These are phyloP conservation scores for Capronia americana DNA, from an alignment of 2,329 filamentous ascomycete species.

Conservation along the genomic window DNA sequence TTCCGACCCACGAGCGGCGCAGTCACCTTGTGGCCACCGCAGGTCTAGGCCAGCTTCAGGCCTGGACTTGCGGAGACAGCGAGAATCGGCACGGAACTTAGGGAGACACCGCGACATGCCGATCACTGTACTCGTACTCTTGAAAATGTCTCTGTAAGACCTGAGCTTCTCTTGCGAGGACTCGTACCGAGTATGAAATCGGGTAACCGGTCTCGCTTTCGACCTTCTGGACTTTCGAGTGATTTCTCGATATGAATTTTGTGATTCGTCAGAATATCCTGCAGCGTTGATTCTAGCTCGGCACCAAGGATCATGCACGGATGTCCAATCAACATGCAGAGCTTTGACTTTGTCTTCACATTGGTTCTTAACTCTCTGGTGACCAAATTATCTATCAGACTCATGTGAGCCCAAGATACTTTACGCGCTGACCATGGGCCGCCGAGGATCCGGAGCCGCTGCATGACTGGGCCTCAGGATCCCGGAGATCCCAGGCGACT, in stretches of 20 bases:
- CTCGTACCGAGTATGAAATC: too few species aligned
- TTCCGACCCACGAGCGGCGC: not conserved
- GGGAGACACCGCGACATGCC: not conserved
- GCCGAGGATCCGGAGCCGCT: constrained; percentile 2
- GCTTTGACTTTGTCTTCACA: constrained; percentile 14
- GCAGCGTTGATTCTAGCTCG: constrained; percentile 12
- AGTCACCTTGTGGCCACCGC: not conserved
- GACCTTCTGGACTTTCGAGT: constrained; percentile 13
- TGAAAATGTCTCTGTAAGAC: not conserved
- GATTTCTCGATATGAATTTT: constrained; percentile 21
- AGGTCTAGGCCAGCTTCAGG: constrained; percentile 1
- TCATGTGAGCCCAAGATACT: not conserved
- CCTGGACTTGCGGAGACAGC: constrained; percentile 5
- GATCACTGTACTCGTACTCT: not conserved
- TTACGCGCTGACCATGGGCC: constrained; percentile 8
- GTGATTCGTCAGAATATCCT: constrained; percentile 25
- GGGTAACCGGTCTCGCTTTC: not conserved
- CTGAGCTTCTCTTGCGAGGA: not conserved
- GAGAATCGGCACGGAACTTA: not conserved
- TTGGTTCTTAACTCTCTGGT: constrained; percentile 20
- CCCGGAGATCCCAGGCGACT: constrained; percentile 5
- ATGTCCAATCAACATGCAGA: constrained; percentile 21
- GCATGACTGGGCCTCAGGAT: constrained; percentile 1
- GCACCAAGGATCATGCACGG: constrained; percentile 1
- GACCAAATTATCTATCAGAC: constrained; percentile 21